Base-by-base conservation (phyloP, 176 grass and related monocot genomes). In the Carex parvula region DNA sequence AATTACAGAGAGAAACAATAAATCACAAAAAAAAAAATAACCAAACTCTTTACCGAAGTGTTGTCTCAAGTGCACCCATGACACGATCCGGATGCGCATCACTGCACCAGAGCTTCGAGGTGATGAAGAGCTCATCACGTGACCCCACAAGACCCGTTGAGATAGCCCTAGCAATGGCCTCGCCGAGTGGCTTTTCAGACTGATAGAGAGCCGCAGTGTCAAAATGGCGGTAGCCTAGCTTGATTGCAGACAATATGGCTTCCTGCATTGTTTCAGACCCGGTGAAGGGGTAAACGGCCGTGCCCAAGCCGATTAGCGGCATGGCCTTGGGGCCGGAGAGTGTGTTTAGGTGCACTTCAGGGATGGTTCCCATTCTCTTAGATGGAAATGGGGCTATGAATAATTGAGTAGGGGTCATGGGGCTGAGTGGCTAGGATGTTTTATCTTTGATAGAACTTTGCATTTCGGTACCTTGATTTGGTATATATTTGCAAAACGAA, bases 71-170 rank as follows among this genome's bases (percentile, higher is more conserved):
- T 33, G 86, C 86, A 14, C 65, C 22, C 33, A 79, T 46, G 15
- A 88, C 70, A 17, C 22, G 81, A 57, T 79, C 80, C 11, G 6
- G 15, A 32, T 88, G 86, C 33, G 81, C 81, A 48, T 88, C 81
- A 18, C 69, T 79, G 29, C 37, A 79, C 81, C 86, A 88, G 0
- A 88, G 80, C 80, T 88, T 88, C 59, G 86, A 84, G 81, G 86
- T 83, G 86, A 88, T 84, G 71, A 88, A 88, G 58, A 88, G 71
- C 59, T 88, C 70, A 21, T 68, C 69, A 6, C 86, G 55, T 3
- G 86, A 88, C 22, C 11, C 21, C 53, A 88, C 32, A 48, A 67
- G 57, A 10, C 86, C 86, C 1, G 18, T 52, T 7, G 60, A 56
- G 30, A 88, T 52, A 26, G 86, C 80, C 68, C 79, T 79, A 5